Evolutionary conservation across 257 asterid species (phyloP).

Genomic region (Petunia secreta): DNA sequence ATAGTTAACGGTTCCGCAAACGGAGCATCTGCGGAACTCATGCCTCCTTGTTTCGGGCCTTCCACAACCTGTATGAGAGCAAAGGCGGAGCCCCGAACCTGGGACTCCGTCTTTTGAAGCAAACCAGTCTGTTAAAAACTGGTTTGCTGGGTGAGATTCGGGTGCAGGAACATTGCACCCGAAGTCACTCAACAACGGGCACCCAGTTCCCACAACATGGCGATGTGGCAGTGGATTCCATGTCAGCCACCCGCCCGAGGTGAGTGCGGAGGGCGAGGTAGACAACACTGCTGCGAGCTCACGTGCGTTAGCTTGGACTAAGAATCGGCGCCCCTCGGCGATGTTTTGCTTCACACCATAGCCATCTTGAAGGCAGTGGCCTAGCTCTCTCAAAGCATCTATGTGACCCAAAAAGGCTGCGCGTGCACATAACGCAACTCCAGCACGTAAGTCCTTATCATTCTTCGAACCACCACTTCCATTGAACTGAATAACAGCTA

Average conservation of each 20-base stretch:
- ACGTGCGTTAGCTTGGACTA: conserved; percentile 88
- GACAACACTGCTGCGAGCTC: conserved; percentile 68
- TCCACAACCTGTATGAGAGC: conserved; percentile 90
- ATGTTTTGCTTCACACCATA: conserved; percentile 84
- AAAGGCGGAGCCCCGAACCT: conserved; percentile 67
- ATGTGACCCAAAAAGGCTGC: conserved; percentile 83
- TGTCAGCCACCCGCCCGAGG: conserved; percentile 60
- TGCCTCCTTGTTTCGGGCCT: conserved; percentile 84
- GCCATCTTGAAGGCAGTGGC: conserved; percentile 96
- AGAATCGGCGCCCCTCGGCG: conserved; percentile 76
- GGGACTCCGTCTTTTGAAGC: conserved; percentile 34
- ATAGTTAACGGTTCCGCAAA: conserved; percentile 86
- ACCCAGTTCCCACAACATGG: conserved; percentile 46
- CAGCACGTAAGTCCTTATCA: conserved; percentile 82
- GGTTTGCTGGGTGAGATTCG: conserved; percentile 75
- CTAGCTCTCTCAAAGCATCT: conserved; percentile 95
- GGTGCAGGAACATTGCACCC: conserved; percentile 90
- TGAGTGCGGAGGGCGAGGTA: conserved; percentile 48
- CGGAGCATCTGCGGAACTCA: conserved; percentile 89
- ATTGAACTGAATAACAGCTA: conserved; percentile 83
- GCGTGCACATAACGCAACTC: conserved; percentile 86
- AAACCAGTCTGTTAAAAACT: conserved; percentile 78
- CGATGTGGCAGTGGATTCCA: conserved; percentile 52
- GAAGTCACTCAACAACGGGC: conserved; percentile 85
- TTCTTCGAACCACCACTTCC: conserved; percentile 91